These are phyloP conservation scores for Vanilla planifolia DNA, from an alignment of 106 monocot genomes.

Conservation along the genomic window DNA sequence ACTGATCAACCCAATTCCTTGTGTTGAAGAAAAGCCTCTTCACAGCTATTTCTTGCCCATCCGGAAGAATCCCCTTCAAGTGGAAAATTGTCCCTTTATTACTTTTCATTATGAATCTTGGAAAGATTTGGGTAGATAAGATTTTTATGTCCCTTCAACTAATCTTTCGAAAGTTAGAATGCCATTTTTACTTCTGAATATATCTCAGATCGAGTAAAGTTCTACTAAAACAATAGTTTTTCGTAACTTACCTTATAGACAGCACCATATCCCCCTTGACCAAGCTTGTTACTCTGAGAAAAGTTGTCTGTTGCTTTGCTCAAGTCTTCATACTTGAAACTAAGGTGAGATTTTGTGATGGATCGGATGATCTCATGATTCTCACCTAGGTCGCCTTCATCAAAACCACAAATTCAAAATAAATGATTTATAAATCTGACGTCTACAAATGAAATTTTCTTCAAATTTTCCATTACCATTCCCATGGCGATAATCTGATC, in stretches of 20 bases:
- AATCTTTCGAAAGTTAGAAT: background rate
- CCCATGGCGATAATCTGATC: slow-evolving; percentile 2
- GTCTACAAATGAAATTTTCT: background rate
- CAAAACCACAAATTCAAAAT: background rate
- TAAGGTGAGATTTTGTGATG: slow-evolving; percentile 31
- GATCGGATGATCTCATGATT: slow-evolving; percentile 29
- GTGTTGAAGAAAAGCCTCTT: slow-evolving; percentile 63
- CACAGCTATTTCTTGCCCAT: slow-evolving; percentile 66
- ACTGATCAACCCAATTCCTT: slow-evolving; percentile 41
- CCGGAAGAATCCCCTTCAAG: slow-evolving; percentile 43
- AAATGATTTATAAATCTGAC: background rate
- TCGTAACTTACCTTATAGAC: slow-evolving; percentile 58
- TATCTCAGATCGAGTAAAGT: background rate
- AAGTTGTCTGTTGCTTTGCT: slow-evolving; percentile 51
- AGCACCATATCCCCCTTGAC: slow-evolving; percentile 68
- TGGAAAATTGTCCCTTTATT: background rate
- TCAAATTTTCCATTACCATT: slow-evolving; percentile 16
- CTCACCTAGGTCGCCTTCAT: slow-evolving; percentile 23
- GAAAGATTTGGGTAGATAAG: too few species aligned
- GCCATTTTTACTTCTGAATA: too few species aligned
- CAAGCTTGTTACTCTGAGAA: slow-evolving; percentile 60
- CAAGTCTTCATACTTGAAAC: slow-evolving; percentile 58
- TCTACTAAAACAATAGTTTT: background rate
- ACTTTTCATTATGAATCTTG: background rate
- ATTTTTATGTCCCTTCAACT: background rate